Base-by-base conservation (phyloP, 1,284 basidiomycete genomes). In the Mycena sp. region DNA sequence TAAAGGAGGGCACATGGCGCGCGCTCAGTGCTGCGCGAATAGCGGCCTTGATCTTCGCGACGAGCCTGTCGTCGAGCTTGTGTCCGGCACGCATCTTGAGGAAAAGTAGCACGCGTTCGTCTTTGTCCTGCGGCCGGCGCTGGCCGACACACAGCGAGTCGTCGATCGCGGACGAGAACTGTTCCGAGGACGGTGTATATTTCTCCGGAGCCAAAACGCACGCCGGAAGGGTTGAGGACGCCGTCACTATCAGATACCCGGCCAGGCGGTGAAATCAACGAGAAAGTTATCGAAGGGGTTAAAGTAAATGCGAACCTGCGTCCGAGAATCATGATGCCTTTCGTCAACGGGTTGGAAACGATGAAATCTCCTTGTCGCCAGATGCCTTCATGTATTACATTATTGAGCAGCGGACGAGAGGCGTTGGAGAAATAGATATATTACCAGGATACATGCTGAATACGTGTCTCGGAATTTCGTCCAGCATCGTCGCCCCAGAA, bases 91-190 rank as follows among this genome's bases (percentile, higher is more conserved):
- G 83, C 81, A 94, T 88, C 77, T 94, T 93, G 70, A 96, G 71
- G 76, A 96, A 96, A 4, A 96, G 80, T 9, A 96, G 80, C 4
- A 96, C 94, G 45, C 92, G 88, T 75, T 97, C 94, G 73, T 96
- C 92, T 32, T 84, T 83, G 70, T 83, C 93, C 75, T 86, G 82
- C 1, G 86, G 79, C 11, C 93, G 86, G 60, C 92, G 87, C 70
- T 96, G 91, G 0, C 93, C 93, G 2, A 96, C 85, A 28, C 94
- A 95, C 7, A 97, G 80, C 10, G 85, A 86, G 72, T 96, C 93
- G 53, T 90, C 87, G 37, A 96, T 75, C 14, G 73, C 73, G 26
- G 78, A 71, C 0, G 80, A 72, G 68, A 91, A 89, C n/a, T 57
- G 84, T 80, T 59, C 93, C 89, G 56, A 97, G 79, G 2, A 93